Evolutionary conservation across 371 early-diverging fungal species (phyloP), one percentile per base, ranked within the genome.

Genomic region (Fennellomyces sp.): DNA sequence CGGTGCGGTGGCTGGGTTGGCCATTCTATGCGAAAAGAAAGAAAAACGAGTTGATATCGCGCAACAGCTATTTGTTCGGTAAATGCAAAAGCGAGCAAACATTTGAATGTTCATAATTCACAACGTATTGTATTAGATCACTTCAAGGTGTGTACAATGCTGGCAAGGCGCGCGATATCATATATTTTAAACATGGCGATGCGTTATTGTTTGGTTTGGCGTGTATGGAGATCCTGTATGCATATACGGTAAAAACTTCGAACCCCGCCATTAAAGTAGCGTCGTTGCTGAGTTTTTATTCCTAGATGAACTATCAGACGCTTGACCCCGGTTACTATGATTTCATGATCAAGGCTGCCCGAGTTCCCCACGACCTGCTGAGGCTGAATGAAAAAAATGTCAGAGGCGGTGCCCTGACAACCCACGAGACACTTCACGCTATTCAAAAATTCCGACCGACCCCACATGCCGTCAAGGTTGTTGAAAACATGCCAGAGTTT

Each of bases 231-330:
- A 76, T 89, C 25, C 47, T 89, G 17, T 89, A 88, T 64, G 85
- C 84, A 10, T 88, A 87, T 56, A 77, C 85, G n/a, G 84, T 85
- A 83, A 68, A n/a, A n/a, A n/a, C n/a, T n/a, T n/a, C n/a, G n/a
- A n/a, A n/a, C n/a, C n/a, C n/a, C n/a, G n/a, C n/a, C n/a, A n/a
- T n/a, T n/a, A n/a, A n/a, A n/a, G n/a, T n/a, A n/a, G n/a, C n/a
- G n/a, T n/a, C 13, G 6, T 33, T 33, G 35, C 35, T 33, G 35
- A 33, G 35, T 33, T 45, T 19, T 6, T 58, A 42, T 10, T 42
- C 31, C 21, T 56, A 84, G 85, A 84, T 87, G 85, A 75, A 81
- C 68, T 86, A 85, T 2, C 70, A 73, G 15, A 83, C 89, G 0
- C 74, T 90, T 25, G 89, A 87, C 6, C 83, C 82, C n/a, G 87